Evolutionary conservation across 2,329 filamentous ascomycete species (phyloP).

Genomic region (Monosporascus sp.): DNA sequence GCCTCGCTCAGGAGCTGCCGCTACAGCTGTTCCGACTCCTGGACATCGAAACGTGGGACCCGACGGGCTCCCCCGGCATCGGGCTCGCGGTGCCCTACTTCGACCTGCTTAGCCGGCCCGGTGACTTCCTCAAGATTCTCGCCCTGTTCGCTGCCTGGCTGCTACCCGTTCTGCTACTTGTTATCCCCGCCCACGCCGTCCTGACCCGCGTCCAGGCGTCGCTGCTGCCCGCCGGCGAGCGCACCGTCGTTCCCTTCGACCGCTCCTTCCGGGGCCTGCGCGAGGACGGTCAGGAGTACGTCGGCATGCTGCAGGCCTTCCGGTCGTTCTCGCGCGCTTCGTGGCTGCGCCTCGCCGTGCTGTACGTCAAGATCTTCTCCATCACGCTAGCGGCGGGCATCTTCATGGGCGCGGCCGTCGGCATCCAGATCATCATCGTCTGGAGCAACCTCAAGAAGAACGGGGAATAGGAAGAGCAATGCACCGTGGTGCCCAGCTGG

Average conservation of each 20-base stretch:
- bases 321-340: constrained; percentile 64
- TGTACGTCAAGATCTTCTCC: constrained; percentile 63
- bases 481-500: no score
- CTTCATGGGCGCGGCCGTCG: constrained; percentile 36
- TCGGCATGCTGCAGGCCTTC: constrained; percentile 70
- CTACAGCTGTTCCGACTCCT: constrained; percentile 38
- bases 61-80: constrained; percentile 27
- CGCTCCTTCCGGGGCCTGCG: constrained; percentile 70
- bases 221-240: constrained; percentile 71
- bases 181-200: constrained; percentile 68
- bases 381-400: constrained; percentile 43
- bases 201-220: constrained; percentile 79
- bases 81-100: constrained; percentile 7
- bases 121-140: constrained; percentile 34
- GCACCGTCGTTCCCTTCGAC: constrained; percentile 82
- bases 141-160: constrained; percentile 38
- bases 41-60: constrained; percentile 32
- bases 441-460: not conserved
- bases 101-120: constrained; percentile 2
- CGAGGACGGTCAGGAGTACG: constrained; percentile 60
- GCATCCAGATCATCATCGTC: not conserved
- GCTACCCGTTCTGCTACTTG: constrained; percentile 50
- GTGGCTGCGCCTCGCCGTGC: constrained; percentile 63
- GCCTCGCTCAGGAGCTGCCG: constrained; percentile 42
- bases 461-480: not conserved